Base-by-base conservation (phyloP, 2,329 filamentous ascomycete species). In the Sarocladium oryzae region DNA sequence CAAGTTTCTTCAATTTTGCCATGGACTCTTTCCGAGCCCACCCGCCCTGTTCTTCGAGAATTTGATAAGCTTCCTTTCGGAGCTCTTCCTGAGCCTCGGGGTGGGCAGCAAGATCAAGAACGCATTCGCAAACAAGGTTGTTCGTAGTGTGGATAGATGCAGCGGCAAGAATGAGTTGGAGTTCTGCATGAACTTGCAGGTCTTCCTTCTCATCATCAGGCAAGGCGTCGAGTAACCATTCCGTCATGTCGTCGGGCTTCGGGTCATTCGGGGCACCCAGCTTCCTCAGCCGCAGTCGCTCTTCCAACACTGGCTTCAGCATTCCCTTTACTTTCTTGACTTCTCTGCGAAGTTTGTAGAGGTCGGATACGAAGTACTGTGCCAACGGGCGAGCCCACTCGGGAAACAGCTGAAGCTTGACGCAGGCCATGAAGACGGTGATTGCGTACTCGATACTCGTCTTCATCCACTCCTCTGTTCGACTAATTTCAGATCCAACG, bases 391-490 rank as follows among this genome's bases (percentile, higher is more conserved):
- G 71, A 54, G 73, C 64, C 73, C 74, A 77, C 10, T 67, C 67
- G 1, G 75, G 75, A 52, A 77, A 76, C 56, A 77, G 69, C 54
- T 77, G 74, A 35, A 84, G 67, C 56, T 76, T 69, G 51, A 76
- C 60, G 45, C 74, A 64, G 43, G 72, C 68, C 57, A 72, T 62
- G 60, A 80, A 72, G 54, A 75, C 68, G 54, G 76, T 69, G 20
- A 75, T 62, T 48, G 75, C 72, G 58, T 75, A 79, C 60, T 75
- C 70, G 62, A 77, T 67, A 61, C 69, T 70, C 18, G 73, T 73
- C 45, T 74, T 65, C 66, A 81, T 72, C 78, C 78, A 82, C 52
- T 72, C 67, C 56, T 78, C 72, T 36, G 74, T 65, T 16, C 77
- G 75, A 57, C 72, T 77, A 51, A 81, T 65, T 13, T 67, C 62